phyloP scores from a whole-genome alignment of 305 asterid species.

The Fraxinus latifolia region DNA sequence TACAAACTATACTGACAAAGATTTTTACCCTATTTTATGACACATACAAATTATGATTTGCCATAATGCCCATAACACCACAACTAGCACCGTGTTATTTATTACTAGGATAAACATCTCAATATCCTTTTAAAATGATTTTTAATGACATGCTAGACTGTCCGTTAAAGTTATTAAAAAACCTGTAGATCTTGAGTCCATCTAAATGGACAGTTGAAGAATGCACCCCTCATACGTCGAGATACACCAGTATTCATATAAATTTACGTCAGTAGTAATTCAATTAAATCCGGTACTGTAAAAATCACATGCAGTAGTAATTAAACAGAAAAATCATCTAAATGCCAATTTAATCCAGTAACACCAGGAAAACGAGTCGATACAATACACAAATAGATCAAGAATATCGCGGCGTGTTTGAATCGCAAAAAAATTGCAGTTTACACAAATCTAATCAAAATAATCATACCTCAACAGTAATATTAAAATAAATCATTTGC shows the following conservation, averaged over 20 bases:
- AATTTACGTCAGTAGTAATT: background rate
- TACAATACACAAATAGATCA: background rate
- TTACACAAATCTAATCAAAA: slow-evolving; percentile 10
- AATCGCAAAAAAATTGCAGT: background rate
- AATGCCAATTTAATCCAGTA: slow-evolving; percentile 17
- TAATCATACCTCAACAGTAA: slow-evolving; percentile 19
- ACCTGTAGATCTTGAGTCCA: slow-evolving; percentile 1
- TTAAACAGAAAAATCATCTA: background rate
- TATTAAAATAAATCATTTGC: background rate
- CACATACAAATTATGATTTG: background rate
- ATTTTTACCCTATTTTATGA: background rate
- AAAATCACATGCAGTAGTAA: background rate
- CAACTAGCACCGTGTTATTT: background rate
- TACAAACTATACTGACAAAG: background rate
- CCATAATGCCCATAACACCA: background rate
- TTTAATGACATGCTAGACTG: background rate
- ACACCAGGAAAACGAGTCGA: slow-evolving; percentile 9
- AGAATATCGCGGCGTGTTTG: background rate
- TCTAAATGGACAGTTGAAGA: slow-evolving; percentile 2
- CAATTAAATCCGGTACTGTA: slow-evolving; percentile 2
- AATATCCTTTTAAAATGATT: background rate
- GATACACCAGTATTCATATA: background rate
- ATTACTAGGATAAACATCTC: slow-evolving; percentile 1
- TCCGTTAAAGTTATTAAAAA: background rate
- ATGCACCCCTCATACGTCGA: background rate